Evolutionary conservation across 768 basidiomycete species (phyloP), one percentile per base, ranked within the genome.

Genomic region (Rhizopogon roseolus): DNA sequence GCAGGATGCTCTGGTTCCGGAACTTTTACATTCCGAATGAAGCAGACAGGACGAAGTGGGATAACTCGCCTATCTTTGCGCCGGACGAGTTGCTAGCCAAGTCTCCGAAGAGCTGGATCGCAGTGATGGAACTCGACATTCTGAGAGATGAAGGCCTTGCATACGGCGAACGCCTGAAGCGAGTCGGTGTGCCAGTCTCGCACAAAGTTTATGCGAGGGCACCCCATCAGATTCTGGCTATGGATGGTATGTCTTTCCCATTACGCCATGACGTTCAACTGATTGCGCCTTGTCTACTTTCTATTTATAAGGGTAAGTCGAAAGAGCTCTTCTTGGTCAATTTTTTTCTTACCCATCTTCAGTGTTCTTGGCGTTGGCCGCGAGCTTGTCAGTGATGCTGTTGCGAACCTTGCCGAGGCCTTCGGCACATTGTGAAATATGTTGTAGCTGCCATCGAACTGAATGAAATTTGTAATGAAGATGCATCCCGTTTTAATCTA

Each of bases 1-100:
- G 58, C 4, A 81, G 83, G 53, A 90, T 90, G 88, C 58, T 79
- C 16, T 91, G 88, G 89, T 90, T 86, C 79, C 71, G 80, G 29
- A 64, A 75, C 45, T 81, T 84, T 60, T 91, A 90, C 64, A 73
- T 87, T 10, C 86, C 88, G 0, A 80, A 84, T 54, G 63, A 75
- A 56, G 74, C 67, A 38, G 85, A 88, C 52, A 75, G 79, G 69
- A 75, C 71, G 0, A 80, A 84, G 48, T 88, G 86, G 84, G 82
- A 85, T 56, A 81, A 81, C 41, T 89, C 87, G 5, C 88, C 88
- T 1, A 72, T 84, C 19, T 84, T 86, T 57, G 88, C 86, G 3
- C 82, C 86, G 0, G 75, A 76, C 7, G 79, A 80, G 42, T 60
- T 81, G 32, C 66, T 88, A 54, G 67, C 65, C 43, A 78, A 75